Conservation (phyloP, 345 rosid genomes). For the Raphanus raphanistrum region DNA sequence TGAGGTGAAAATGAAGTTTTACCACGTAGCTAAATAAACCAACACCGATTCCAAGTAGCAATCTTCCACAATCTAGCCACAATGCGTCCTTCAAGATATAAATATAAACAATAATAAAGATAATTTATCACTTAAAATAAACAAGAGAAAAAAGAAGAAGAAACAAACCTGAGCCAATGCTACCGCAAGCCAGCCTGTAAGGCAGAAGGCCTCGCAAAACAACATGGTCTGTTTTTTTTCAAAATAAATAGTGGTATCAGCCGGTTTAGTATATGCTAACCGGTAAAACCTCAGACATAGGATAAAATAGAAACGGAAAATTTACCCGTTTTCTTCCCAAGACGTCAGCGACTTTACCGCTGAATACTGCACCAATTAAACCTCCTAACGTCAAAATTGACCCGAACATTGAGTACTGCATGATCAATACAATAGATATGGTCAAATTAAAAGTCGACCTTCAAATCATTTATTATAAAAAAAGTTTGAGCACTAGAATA, state of each 20-base stretch:
- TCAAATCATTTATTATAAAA: too few species aligned
- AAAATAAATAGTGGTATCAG: background rate
- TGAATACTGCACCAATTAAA: constrained; percentile 40
- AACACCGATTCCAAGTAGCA: constrained; percentile 42
- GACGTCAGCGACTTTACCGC: constrained; percentile 45
- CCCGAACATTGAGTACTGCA: constrained; percentile 39
- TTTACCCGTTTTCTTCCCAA: constrained; percentile 40
- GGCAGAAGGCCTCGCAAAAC: constrained; percentile 40
- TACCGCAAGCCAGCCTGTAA: constrained; percentile 45
- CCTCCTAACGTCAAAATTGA: constrained; percentile 45
- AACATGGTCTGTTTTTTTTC: constrained; percentile 45
- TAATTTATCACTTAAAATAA: background rate
- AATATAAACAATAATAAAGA: background rate
- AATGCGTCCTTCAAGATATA: constrained; percentile 33
- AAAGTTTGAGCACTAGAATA: background rate
- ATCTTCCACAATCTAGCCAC: constrained; percentile 49
- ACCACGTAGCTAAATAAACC: constrained; percentile 48
- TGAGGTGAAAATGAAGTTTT: background rate
- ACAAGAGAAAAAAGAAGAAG: background rate
- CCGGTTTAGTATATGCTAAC: constrained; percentile 21
- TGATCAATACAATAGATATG: background rate
- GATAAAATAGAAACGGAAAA: background rate
- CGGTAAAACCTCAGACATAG: background rate
- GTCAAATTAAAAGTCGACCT: background rate
- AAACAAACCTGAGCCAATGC: constrained; percentile 46